Percentiles rank a stretch among this genome's conserved stretches.
Evolutionary conservation across 306 rosid genomes (phyloP).

Genomic region (Spatholobus suberectus): DNA sequence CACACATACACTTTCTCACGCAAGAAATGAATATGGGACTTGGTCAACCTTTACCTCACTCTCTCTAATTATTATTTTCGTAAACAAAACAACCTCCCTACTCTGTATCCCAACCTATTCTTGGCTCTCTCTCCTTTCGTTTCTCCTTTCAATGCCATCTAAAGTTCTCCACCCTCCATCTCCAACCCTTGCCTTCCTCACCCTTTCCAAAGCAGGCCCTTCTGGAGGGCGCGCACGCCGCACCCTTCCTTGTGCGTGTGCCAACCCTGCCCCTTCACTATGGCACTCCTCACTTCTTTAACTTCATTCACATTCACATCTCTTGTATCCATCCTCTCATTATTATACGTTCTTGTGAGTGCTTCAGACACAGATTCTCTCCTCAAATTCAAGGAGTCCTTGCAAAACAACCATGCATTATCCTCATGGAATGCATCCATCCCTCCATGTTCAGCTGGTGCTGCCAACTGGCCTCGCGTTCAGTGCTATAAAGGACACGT

Average conservation of each 20-base stretch:
- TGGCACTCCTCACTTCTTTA: conserved; percentile 39
- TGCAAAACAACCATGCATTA: conserved; percentile 37
- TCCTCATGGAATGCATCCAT: conserved; percentile 52
- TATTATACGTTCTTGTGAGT: background rate
- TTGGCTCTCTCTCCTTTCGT: conserved; percentile 33
- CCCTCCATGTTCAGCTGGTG: conserved; percentile 50
- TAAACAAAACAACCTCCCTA: background rate
- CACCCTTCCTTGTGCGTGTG: conserved; percentile 52
- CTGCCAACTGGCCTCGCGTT: conserved; percentile 63
- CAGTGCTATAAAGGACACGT: conserved; percentile 55
- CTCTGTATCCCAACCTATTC: conserved; percentile 37
- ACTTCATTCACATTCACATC: background rate
- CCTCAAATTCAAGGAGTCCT: conserved; percentile 63
- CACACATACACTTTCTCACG: background rate
- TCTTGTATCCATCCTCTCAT: background rate
- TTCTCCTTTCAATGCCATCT: conserved; percentile 38
- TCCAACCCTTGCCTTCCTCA: conserved; percentile 14
- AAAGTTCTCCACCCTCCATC: conserved; percentile 37
- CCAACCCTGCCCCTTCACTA: conserved; percentile 37
- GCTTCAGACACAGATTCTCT: conserved; percentile 51
- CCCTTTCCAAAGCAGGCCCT: conserved; percentile 29
- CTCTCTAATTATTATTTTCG: background rate
- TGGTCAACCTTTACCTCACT: conserved; percentile 45
- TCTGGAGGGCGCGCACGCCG: conserved; percentile 56
- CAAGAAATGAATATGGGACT: conserved; percentile 41